Evolutionary conservation across 2,329 filamentous ascomycete species (phyloP).

Genomic region (Lachnellula cervina): DNA sequence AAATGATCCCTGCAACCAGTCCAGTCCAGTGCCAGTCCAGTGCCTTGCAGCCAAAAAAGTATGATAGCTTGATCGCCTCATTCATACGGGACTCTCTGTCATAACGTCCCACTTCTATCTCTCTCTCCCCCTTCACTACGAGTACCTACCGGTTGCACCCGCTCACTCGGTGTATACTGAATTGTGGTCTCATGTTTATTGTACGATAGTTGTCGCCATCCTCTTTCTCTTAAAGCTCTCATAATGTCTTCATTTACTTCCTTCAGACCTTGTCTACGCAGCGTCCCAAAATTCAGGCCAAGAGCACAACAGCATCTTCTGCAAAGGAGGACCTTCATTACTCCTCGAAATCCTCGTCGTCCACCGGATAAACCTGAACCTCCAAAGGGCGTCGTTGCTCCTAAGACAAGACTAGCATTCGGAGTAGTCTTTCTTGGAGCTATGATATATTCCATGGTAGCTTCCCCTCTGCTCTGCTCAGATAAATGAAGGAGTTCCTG

Average conservation of each 20-base stretch:
- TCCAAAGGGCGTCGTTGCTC: slow-evolving; percentile 34
- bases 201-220: slow-evolving; percentile 14
- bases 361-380: slow-evolving; percentile 6
- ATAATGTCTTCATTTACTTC: slow-evolving; percentile 24
- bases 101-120: neutral
- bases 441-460: slow-evolving; percentile 48
- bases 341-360: slow-evolving; percentile 12
- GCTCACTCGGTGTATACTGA: slow-evolving; percentile 3
- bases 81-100: neutral
- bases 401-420: slow-evolving; percentile 43
- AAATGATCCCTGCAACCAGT: neutral
- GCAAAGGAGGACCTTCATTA: slow-evolving; percentile 23
- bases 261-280: slow-evolving; percentile 19
- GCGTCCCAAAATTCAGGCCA: slow-evolving; percentile 14
- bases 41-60: neutral
- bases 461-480: neutral
- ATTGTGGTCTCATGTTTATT: slow-evolving; percentile 26
- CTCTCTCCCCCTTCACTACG: neutral
- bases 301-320: slow-evolving; percentile 12
- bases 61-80: neutral
- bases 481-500: slow-evolving; percentile 7
- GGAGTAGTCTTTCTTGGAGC: slow-evolving; percentile 44
- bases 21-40: no score
- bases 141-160: slow-evolving; percentile 2
- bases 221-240: slow-evolving; percentile 9